Evolutionary conservation across 495 filamentous ascomycete genomes (phyloP).

Genomic region (Trichoderma asperelloides): DNA sequence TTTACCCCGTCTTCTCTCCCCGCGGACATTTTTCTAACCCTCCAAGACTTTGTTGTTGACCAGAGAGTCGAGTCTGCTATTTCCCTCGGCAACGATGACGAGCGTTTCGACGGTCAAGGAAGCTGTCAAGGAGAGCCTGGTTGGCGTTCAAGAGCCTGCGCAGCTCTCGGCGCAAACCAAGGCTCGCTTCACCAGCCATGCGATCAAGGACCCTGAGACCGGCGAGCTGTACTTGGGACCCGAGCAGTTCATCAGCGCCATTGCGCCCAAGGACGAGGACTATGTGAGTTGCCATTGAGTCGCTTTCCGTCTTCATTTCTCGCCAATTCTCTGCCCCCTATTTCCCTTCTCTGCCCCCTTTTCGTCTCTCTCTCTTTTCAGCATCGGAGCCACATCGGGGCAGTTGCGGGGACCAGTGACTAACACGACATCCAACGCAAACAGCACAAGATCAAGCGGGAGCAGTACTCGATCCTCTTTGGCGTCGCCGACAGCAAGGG

Average conservation of each 20-base stretch:
- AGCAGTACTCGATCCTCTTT: slow-evolving; percentile 91
- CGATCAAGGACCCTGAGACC: slow-evolving; percentile 60
- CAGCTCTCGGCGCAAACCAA: slow-evolving; percentile 57
- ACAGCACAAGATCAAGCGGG: slow-evolving; percentile 93
- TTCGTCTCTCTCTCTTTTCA: slow-evolving; percentile 16
- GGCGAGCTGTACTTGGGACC: slow-evolving; percentile 74
- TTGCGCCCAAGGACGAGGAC: slow-evolving; percentile 81
- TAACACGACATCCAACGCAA: neutral
- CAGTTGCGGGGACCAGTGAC: slow-evolving; percentile 2
- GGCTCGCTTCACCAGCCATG: slow-evolving; percentile 66
- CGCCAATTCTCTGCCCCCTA: neutral
- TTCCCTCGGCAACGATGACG: slow-evolving; percentile 23
- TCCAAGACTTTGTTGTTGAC: neutral
- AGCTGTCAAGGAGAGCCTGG: slow-evolving; percentile 65
- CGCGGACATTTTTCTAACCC: neutral
- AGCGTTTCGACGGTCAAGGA: slow-evolving; percentile 48
- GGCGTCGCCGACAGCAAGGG: slow-evolving; percentile 71
- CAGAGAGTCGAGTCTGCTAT: neutral
- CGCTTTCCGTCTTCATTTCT: neutral
- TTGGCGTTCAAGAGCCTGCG: slow-evolving; percentile 51
- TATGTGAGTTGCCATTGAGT: slow-evolving; percentile 55
- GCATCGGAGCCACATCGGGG: slow-evolving; percentile 1
- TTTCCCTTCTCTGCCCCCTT: neutral
- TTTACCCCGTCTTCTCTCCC: slow-evolving; percentile 2
- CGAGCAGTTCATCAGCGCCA: slow-evolving; percentile 79